Evolutionary conservation across 148 eudicot genomes (phyloP).

Genomic region (Camellia lanceoleosa): DNA sequence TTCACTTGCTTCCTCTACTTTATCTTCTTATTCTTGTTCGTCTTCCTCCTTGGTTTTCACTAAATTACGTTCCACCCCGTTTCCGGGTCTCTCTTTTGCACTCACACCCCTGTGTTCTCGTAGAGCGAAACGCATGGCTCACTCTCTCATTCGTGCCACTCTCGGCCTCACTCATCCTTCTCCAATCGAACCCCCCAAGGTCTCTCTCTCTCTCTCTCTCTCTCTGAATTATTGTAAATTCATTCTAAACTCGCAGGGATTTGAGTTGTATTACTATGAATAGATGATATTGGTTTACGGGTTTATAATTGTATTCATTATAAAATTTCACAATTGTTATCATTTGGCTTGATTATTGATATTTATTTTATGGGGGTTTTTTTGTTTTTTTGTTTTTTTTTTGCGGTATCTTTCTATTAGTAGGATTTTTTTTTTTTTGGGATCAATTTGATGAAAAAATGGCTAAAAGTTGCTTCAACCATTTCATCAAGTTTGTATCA

Average conservation of each 20-base stretch:
- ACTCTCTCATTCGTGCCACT: slow-evolving; percentile 42
- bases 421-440: no score
- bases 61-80: background rate
- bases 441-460: no score
- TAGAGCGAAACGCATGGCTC: slow-evolving; percentile 54
- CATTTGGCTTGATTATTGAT: background rate
- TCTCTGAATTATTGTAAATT: background rate
- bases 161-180: slow-evolving; percentile 83
- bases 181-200: slow-evolving; percentile 59
- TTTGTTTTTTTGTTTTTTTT: no score
- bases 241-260: background rate
- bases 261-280: background rate
- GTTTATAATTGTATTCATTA: background rate
- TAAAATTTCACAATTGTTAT: background rate
- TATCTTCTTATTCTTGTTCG: background rate
- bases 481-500: no score
- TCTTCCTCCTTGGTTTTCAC: background rate
- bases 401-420: no score
- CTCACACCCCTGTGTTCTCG: slow-evolving; percentile 11
- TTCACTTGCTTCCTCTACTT: background rate
- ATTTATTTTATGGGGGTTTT: no score
- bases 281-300: background rate
- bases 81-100: slow-evolving; percentile 10
- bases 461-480: no score
- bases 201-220: slow-evolving; percentile 10